Evolutionary conservation across 2,329 filamentous ascomycete species (phyloP).

Genomic region (Chrysoporthe cubensis): DNA sequence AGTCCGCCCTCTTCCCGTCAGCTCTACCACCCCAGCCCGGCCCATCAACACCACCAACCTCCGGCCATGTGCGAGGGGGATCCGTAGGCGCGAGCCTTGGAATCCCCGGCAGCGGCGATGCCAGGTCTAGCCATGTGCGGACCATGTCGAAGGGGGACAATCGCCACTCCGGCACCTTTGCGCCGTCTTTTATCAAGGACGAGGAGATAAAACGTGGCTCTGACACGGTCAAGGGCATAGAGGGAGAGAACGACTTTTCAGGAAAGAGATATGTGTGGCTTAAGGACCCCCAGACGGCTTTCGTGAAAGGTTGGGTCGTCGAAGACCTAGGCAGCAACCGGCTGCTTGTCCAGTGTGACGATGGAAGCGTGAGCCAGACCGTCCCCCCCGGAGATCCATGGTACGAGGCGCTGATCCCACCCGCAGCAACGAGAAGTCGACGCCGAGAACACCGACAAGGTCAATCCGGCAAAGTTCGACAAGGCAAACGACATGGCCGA

Average conservation of each 20-base stretch:
- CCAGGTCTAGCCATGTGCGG: constrained; percentile 46
- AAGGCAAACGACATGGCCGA: constrained; percentile 99
- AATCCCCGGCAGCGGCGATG: constrained; percentile 21
- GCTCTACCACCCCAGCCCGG: constrained; percentile 35
- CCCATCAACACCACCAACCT: constrained; percentile 7
- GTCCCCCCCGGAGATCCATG: neutral
- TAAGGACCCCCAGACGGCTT: constrained; percentile 82
- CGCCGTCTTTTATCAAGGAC: constrained; percentile 91
- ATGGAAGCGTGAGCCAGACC: constrained; percentile 72
- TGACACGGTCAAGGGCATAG: constrained; percentile 71
- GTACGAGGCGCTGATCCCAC: neutral
- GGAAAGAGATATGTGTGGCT: constrained; percentile 99
- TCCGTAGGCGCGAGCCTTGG: constrained; percentile 21
- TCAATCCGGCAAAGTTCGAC: constrained; percentile 99
- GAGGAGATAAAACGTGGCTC: constrained; percentile 69
- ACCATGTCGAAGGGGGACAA: constrained; percentile 68
- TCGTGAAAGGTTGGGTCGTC: constrained; percentile 90
- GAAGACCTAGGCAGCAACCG: constrained; percentile 73
- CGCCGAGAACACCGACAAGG: constrained; percentile 89
- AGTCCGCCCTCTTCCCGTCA: constrained; percentile 72
- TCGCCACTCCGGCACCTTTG: constrained; percentile 80
- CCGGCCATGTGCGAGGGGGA: constrained; percentile 19
- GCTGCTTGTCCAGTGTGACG: constrained; percentile 88
- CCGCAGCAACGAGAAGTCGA: constrained; percentile 84
- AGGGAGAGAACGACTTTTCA: constrained; percentile 98